Evolutionary conservation across 2,329 filamentous ascomycete species (phyloP).

Genomic region (Xylariaceae sp.): DNA sequence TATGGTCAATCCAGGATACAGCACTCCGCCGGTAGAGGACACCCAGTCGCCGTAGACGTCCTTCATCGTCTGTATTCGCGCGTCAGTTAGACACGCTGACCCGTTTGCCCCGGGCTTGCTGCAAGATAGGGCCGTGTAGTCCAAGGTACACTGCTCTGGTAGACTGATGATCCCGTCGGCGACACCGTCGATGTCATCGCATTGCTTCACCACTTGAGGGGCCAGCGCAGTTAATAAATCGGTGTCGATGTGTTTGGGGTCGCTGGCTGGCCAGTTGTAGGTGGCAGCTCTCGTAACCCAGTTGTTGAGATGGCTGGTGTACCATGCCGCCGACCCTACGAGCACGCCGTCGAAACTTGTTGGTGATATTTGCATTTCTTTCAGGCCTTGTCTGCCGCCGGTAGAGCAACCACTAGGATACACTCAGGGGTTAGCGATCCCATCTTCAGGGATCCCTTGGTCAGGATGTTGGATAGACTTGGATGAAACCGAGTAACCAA

Average conservation of each 20-base stretch:
- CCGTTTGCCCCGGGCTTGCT: constrained; percentile 17
- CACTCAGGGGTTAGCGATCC: too few relatives aligned
- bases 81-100: constrained; percentile 36
- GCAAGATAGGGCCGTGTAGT: constrained; percentile 37
- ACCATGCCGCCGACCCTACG: constrained; percentile 47
- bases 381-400: constrained; percentile 54
- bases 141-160: constrained; percentile 40
- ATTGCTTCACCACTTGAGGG: constrained; percentile 43
- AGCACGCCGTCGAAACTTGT: constrained; percentile 54
- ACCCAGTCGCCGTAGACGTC: constrained; percentile 28
- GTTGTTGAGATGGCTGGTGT: constrained; percentile 41
- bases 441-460: too few relatives aligned
- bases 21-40: constrained; percentile 28
- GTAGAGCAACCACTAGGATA: constrained; percentile 45
- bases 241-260: constrained; percentile 45
- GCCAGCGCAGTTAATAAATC: constrained; percentile 32
- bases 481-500: too few relatives aligned
- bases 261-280: constrained; percentile 42
- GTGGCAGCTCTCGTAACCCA: constrained; percentile 39
- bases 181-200: constrained; percentile 45
- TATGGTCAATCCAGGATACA: constrained; percentile 40
- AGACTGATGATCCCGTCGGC: constrained; percentile 45
- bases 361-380: constrained; percentile 47
- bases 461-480: too few relatives aligned
- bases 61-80: constrained; percentile 34